Conservation (phyloP, 1,284 basidiomycete genomes). For the Rhodotorula sp. region DNA sequence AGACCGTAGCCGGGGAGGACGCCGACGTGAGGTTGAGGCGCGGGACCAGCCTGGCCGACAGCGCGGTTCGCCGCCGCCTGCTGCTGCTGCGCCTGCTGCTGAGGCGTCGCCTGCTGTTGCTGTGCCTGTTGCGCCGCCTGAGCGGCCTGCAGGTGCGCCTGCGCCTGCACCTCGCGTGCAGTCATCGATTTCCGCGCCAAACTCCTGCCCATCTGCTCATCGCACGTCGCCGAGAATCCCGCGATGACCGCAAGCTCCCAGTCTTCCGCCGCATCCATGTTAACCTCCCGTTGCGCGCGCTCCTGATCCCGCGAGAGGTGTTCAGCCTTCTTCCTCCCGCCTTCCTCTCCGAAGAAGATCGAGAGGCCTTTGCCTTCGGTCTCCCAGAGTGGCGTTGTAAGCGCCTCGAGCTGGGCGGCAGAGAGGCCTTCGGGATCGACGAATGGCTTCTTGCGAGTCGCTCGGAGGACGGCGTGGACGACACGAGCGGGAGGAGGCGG, state of each 20-base stretch:
- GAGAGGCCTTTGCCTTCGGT: conserved; percentile 24
- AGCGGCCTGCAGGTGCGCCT: conserved; percentile 2
- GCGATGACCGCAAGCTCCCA: conserved; percentile 37
- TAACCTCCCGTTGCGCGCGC: conserved; percentile 23
- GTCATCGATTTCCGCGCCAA: conserved; percentile 26
- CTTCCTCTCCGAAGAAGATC: conserved; percentile 20
- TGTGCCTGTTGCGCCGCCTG: conserved; percentile 7
- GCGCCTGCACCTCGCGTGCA: conserved; percentile 23
- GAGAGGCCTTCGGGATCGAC: conserved; percentile 31
- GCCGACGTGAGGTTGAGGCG: no score
- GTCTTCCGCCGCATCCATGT: conserved; percentile 25
- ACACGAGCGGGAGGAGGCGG: conserved; percentile 36
- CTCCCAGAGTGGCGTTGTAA: conserved; percentile 18
- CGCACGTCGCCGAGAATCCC: conserved; percentile 34
- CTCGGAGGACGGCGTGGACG: conserved; percentile 26
- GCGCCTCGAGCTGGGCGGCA: conserved; percentile 16
- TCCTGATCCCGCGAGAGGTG: conserved; percentile 24
- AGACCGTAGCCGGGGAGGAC: no score
- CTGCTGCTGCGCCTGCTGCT: conserved; percentile 2
- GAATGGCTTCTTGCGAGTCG: conserved; percentile 22
- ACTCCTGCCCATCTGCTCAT: conserved; percentile 22
- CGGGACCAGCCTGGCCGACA: no score
- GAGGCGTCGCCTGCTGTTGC: background rate
- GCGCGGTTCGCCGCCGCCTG: background rate
- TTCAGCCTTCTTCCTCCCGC: background rate